Evolutionary conservation across 2,329 filamentous ascomycete genomes (phyloP), one percentile per base, ranked within the genome.

Genomic region (Arthrobotrys entomopaga): DNA sequence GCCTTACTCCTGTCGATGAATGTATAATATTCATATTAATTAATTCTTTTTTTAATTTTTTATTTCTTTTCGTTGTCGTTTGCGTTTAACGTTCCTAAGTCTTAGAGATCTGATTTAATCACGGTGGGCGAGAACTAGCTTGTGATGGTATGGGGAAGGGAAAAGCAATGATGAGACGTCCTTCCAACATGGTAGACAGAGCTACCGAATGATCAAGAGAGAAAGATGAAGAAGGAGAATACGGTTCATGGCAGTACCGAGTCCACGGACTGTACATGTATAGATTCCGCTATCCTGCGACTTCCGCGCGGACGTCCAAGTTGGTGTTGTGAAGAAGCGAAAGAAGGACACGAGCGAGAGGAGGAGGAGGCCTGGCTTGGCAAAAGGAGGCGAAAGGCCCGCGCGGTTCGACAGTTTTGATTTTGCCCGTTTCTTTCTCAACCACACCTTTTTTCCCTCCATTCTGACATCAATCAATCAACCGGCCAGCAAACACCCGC

Each of bases 1-100:
- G 29, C 38, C 19, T 26, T 26, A 22, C 40, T 22, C 16, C 42
- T 67, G 34, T 74, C 63, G 63, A 67, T 73, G 42, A 52, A 74
- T 74, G 70, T 74, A 74, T 57, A 34, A 52, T 74, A 74, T 26
- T 57, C 69, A 74, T 56, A 66, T 73, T 54, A 74, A 74, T 74
- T 34, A 64, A 74, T 64, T 63, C 46, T 53, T 74, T 57, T n/a
- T n/a, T n/a, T n/a, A n/a, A n/a, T n/a, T n/a, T n/a, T n/a, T n/a
- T n/a, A n/a, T n/a, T n/a, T 52, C 38, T 22, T 20, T 42, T 52
- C 58, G n/a, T 43, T 57, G 29, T 42, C 43, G 40, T 52, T 34
- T 40, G 40, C 61, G 42, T 57, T 38, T 61, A 34, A 43, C 49
- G 19, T 24, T 42, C 49, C 58, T 40, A 56, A 54, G 34, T 56